These are phyloP conservation scores for Vicia sativa DNA, from an alignment of 306 rosid genomes.

Conservation along the genomic window DNA sequence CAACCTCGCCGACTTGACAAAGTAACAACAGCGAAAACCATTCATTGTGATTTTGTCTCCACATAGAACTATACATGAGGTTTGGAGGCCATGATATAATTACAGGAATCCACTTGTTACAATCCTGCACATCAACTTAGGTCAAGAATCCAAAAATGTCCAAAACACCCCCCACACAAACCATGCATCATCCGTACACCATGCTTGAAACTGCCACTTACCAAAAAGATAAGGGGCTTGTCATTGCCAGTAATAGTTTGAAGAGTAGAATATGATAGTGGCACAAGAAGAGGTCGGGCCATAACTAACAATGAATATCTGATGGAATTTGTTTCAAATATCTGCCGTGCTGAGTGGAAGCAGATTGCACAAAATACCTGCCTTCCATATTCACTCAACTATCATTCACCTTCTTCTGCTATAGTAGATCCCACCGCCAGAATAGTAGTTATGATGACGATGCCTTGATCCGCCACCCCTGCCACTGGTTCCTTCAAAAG, in stretches of 20 bases:
- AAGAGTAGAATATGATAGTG: conserved; percentile 5
- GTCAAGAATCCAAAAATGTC: conserved; percentile 36
- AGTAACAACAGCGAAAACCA: conserved; percentile 24
- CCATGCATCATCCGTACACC: conserved; percentile 33
- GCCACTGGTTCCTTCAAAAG: conserved; percentile 67
- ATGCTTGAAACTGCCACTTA: conserved; percentile 29
- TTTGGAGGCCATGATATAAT: conserved; percentile 25
- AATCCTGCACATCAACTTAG: conserved; percentile 27
- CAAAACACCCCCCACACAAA: conserved; percentile 32
- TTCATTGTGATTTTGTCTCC: conserved; percentile 36
- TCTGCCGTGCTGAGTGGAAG: conserved; percentile 33
- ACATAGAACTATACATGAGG: conserved; percentile 45
- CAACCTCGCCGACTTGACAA: conserved; percentile 31
- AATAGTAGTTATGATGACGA: conserved; percentile 70
- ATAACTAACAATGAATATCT: conserved; percentile 5
- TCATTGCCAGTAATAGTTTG: background rate
- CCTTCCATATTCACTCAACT: conserved; percentile 28
- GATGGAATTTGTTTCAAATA: conserved; percentile 30
- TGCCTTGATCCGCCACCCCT: conserved; percentile 73
- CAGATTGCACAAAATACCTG: conserved; percentile 28
- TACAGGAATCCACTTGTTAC: conserved; percentile 34
- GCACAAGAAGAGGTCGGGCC: conserved; percentile 19
- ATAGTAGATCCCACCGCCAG: conserved; percentile 67
- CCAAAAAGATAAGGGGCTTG: conserved; percentile 24
- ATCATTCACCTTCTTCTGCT: conserved; percentile 66